phyloP scores from a whole-genome alignment of 2,329 filamentous ascomycete species.

The Trichoderma harzianum region DNA sequence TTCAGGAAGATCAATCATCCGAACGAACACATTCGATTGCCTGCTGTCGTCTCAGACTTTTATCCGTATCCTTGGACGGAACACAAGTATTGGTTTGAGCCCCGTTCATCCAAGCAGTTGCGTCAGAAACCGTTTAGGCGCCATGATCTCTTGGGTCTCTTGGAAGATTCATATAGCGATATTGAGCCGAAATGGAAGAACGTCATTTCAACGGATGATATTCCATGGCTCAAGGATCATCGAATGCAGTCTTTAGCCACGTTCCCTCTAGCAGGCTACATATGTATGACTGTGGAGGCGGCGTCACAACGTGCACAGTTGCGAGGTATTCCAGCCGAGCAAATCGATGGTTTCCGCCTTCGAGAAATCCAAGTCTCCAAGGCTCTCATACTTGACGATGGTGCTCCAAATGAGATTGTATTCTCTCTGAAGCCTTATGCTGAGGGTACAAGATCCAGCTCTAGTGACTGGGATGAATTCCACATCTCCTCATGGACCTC shows the following conservation, averaged over 20 bases:
- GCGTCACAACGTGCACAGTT: constrained; percentile 34
- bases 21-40: constrained; percentile 13
- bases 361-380: constrained; percentile 29
- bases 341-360: constrained; percentile 24
- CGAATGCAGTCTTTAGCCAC: constrained; percentile 54
- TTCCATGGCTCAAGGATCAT: constrained; percentile 59
- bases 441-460: constrained; percentile 31
- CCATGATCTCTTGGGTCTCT: constrained; percentile 46
- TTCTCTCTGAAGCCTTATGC: constrained; percentile 27
- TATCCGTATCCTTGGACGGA: constrained; percentile 49
- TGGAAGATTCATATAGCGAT: constrained; percentile 43
- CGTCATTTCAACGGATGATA: constrained; percentile 43
- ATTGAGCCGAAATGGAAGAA: constrained; percentile 49
- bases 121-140: constrained; percentile 39
- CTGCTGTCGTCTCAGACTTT: constrained; percentile 40
- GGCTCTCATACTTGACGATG: constrained; percentile 28
- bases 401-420: constrained; percentile 26
- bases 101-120: constrained; percentile 41
- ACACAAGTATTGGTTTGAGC: constrained; percentile 47
- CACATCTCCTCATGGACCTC: constrained; percentile 52
- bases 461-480: constrained; percentile 54
- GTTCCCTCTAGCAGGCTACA: constrained; percentile 53
- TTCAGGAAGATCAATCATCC: constrained; percentile 46
- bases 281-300: constrained; percentile 51
- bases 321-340: constrained; percentile 22